Percentiles rank a stretch among this genome's conserved stretches.
Evolutionary conservation across 345 rosid species (phyloP).

Genomic region (Rhodamnia argentea): DNA sequence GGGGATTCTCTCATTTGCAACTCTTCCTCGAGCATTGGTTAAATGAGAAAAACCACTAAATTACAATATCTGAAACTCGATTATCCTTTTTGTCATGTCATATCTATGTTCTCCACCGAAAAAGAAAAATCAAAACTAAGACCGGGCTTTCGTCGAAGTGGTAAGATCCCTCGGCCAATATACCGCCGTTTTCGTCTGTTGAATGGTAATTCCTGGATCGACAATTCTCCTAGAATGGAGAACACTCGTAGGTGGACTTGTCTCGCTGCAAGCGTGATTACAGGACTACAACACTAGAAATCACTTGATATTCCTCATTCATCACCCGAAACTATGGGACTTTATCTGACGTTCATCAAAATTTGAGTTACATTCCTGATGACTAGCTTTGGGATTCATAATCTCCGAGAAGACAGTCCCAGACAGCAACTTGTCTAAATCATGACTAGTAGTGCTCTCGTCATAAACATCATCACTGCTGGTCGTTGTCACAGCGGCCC

Average conservation of each 20-base stretch:
- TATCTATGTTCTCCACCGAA: not conserved
- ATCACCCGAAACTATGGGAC: no score
- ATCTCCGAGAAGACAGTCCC: slow-evolving; percentile 19
- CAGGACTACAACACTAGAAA: no score
- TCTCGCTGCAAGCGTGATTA: no score
- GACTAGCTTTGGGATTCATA: slow-evolving; percentile 1
- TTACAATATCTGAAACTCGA: not conserved
- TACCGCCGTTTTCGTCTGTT: no score
- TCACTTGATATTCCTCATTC: no score
- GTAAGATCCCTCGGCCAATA: not conserved
- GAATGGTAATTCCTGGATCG: no score
- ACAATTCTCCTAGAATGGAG: no score
- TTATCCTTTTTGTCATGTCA: not conserved
- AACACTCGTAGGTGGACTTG: no score
- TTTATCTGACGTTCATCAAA: no score
- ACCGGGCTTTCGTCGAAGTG: not conserved
- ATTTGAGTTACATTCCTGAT: no score
- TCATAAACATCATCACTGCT: not conserved
- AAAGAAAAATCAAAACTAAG: not conserved
- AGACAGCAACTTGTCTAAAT: not conserved
- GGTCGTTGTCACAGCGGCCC: not conserved
- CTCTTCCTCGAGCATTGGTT: not conserved
- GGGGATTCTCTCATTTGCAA: no score
- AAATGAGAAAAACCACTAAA: no score
- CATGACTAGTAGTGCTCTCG: not conserved